A percentile compares a stretch with the other conserved stretches of the same genome.
Conservation (phyloP, 2,329 filamentous ascomycete species). For the Penicillium sp. region DNA sequence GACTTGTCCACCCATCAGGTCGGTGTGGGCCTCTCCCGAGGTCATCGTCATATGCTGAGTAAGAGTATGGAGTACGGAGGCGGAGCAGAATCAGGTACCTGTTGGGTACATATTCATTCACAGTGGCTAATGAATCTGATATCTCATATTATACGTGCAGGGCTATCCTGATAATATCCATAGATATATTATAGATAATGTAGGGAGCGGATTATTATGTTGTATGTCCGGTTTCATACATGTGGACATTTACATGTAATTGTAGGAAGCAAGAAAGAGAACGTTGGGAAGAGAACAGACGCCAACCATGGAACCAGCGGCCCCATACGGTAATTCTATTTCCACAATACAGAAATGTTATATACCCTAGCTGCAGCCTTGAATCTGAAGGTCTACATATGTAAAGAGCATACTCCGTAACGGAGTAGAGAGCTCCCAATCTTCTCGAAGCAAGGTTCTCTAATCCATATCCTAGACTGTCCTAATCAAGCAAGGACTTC, state of each 20-base stretch:
- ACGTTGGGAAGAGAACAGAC: background rate
- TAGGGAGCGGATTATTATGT: too few relatives aligned
- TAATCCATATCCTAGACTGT: slow-evolving; percentile 7
- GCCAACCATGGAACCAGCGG: background rate
- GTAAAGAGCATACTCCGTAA: background rate
- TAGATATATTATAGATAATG: too few relatives aligned
- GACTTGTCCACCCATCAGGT: slow-evolving; percentile 25
- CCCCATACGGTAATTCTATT: background rate
- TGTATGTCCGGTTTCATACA: background rate
- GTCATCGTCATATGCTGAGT: slow-evolving; percentile 15
- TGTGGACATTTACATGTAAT: too few relatives aligned
- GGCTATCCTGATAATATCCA: background rate
- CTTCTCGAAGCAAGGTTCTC: slow-evolving; percentile 24
- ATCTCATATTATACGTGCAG: background rate
- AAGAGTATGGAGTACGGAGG: background rate
- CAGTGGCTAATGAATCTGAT: background rate
- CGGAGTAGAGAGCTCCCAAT: background rate
- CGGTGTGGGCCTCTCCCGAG: slow-evolving; percentile 1
- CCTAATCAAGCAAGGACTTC: slow-evolving; percentile 11
- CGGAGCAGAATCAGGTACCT: slow-evolving; percentile 1
- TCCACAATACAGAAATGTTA: background rate
- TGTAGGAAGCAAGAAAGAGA: too few relatives aligned
- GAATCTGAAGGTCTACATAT: background rate
- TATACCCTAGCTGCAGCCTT: background rate
- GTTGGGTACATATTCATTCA: background rate